phyloP scores from a whole-genome alignment of 2,329 filamentous ascomycete genomes.

The Hypoxylon sp. region DNA sequence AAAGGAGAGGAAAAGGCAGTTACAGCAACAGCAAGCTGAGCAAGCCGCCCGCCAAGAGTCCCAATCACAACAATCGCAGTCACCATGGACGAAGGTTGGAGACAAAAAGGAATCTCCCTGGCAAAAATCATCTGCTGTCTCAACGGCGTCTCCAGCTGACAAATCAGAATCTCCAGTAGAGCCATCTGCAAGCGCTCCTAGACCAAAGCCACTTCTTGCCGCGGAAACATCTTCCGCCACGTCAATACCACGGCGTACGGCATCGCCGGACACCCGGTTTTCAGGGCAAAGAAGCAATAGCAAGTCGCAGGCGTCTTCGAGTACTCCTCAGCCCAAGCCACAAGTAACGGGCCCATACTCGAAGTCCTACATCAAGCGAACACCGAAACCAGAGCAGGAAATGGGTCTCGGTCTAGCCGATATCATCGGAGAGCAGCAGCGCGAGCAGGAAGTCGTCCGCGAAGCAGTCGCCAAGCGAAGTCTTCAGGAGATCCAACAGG shows the following conservation, averaged over 20 bases:
- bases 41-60: slow-evolving; percentile 52
- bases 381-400: slow-evolving; percentile 68
- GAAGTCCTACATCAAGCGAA: slow-evolving; percentile 65
- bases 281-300: slow-evolving; percentile 61
- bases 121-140: slow-evolving; percentile 64
- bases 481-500: slow-evolving; percentile 92
- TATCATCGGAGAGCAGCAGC: slow-evolving; percentile 86
- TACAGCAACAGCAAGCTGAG: slow-evolving; percentile 71
- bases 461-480: slow-evolving; percentile 89
- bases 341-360: slow-evolving; percentile 65
- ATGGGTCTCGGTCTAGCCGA: slow-evolving; percentile 81
- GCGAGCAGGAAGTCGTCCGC: slow-evolving; percentile 81
- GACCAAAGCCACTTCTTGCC: slow-evolving; percentile 54
- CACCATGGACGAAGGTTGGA: slow-evolving; percentile 56
- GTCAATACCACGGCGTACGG: slow-evolving; percentile 57
- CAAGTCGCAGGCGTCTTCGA: slow-evolving; percentile 45
- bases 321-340: slow-evolving; percentile 42
- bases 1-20: slow-evolving; percentile 87
- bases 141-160: slow-evolving; percentile 61
- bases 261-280: slow-evolving; percentile 70
- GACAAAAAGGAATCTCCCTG: slow-evolving; percentile 66
- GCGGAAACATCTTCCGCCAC: slow-evolving; percentile 52
- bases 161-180: slow-evolving; percentile 51
- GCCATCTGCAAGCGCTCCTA: slow-evolving; percentile 43
- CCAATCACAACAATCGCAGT: slow-evolving; percentile 46